Percentiles rank a stretch among this genome's conserved stretches.
phyloP scores from a whole-genome alignment of 345 rosid species.

The Euphorbia tirucalli region DNA sequence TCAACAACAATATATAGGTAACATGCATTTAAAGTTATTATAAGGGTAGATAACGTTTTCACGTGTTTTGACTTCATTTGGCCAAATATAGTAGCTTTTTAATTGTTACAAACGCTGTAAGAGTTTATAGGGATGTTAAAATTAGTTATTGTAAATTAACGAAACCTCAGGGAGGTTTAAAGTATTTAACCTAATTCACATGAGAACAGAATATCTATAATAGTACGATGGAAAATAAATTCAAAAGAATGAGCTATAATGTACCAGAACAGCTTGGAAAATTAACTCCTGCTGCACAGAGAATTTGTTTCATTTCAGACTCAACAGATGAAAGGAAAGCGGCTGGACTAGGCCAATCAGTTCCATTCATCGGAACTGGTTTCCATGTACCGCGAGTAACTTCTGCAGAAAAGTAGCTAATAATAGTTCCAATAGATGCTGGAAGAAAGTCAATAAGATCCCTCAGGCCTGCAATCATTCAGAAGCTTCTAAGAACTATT shows the following conservation, averaged over 20 bases:
- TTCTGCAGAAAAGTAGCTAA: slow-evolving; percentile 64
- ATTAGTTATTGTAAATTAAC: too few relatives aligned
- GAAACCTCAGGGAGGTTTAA: too few relatives aligned
- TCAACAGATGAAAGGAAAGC: slow-evolving; percentile 41
- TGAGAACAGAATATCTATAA: background rate
- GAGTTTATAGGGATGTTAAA: too few relatives aligned
- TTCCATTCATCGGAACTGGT: slow-evolving; percentile 69
- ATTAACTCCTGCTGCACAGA: slow-evolving; percentile 52
- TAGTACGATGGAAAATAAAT: background rate
- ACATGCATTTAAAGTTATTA: too few relatives aligned
- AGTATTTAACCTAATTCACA: too few relatives aligned
- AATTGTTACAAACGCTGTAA: too few relatives aligned
- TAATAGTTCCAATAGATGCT: slow-evolving; percentile 51
- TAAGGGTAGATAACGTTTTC: too few relatives aligned
- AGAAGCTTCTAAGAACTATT: background rate
- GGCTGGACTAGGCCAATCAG: slow-evolving; percentile 75
- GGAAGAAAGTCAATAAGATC: slow-evolving; percentile 67
- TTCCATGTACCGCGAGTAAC: slow-evolving; percentile 63
- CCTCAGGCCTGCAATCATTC: slow-evolving; percentile 50
- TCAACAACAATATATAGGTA: too few relatives aligned
- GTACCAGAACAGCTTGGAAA: slow-evolving; percentile 43
- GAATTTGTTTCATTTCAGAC: slow-evolving; percentile 53
- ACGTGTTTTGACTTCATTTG: too few relatives aligned
- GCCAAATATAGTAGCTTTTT: too few relatives aligned
- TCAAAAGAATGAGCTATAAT: background rate